Percentiles rank a stretch among this genome's conserved stretches.
phyloP scores from a whole-genome alignment of 2,329 filamentous ascomycete genomes.

The Sporothrix brunneoviolacea region DNA sequence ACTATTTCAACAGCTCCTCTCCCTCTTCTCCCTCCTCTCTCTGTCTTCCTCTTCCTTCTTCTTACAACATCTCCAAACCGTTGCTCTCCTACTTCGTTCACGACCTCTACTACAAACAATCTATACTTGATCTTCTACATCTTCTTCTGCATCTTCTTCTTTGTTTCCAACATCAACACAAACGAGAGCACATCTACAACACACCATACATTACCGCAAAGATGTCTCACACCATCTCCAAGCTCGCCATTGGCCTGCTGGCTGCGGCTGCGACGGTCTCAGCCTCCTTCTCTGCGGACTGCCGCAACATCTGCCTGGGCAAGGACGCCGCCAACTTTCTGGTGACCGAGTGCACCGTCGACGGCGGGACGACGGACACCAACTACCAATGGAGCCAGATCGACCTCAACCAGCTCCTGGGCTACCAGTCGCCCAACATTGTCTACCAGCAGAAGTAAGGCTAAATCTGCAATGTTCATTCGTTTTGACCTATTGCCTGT shows the following conservation, averaged over 20 bases:
- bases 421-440: neutral
- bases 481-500: neutral
- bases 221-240: neutral
- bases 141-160: neutral
- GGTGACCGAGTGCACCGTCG: neutral
- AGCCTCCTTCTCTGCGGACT: neutral
- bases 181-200: too few species aligned
- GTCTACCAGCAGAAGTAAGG: neutral
- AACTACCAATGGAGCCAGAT: slow-evolving; percentile 5
- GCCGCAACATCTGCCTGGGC: neutral
- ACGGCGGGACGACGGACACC: neutral
- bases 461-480: too few species aligned
- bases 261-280: neutral
- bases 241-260: neutral
- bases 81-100: too few species aligned
- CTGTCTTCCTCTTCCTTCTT: neutral
- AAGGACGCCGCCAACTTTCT: neutral
- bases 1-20: neutral
- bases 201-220: neutral
- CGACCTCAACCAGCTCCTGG: slow-evolving; percentile 1
- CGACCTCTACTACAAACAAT: neutral
- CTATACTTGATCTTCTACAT: neutral
- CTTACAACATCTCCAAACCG: neutral
- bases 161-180: neutral
- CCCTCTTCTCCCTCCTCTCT: neutral